Percentiles rank a stretch among this genome's conserved stretches.
These are phyloP conservation scores for Xylaria sp. DNA, from an alignment of 2,329 filamentous ascomycete species.

Conservation along the genomic window DNA sequence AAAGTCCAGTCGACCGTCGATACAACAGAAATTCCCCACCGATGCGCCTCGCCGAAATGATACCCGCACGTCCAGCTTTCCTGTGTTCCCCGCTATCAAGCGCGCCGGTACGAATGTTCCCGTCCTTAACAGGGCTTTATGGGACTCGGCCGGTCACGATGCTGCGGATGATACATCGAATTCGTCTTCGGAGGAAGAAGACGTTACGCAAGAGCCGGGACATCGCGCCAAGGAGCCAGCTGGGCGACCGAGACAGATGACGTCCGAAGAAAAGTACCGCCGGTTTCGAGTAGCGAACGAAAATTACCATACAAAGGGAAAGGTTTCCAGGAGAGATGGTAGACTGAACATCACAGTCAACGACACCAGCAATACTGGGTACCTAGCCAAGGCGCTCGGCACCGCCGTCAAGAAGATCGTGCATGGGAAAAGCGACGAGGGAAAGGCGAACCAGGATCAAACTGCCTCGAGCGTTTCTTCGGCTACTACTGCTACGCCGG, in stretches of 20 bases:
- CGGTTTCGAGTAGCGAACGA: conserved; percentile 66
- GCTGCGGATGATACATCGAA: conserved; percentile 20
- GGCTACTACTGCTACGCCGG: conserved; percentile 36
- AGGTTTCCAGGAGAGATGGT: conserved; percentile 68
- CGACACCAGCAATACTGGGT: conserved; percentile 70
- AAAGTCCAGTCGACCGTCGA: conserved; percentile 12
- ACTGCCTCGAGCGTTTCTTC: conserved; percentile 34
- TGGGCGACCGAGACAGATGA: conserved; percentile 15
- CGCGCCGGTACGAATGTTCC: conserved; percentile 31
- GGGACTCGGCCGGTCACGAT: conserved; percentile 4
- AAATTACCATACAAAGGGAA: conserved; percentile 65
- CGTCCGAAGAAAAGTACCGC: conserved; percentile 44
- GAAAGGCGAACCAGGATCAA: conserved; percentile 11
- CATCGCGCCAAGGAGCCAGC: conserved; percentile 6
- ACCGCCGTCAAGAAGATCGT: conserved; percentile 62
- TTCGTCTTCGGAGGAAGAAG: conserved; percentile 28
- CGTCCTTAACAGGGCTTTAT: conserved; percentile 17
- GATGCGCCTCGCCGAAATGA: conserved; percentile 17
- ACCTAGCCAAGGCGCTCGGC: conserved; percentile 73
- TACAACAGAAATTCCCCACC: conserved; percentile 26
- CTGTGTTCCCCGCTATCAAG: conserved; percentile 18
- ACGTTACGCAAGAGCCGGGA: background rate
- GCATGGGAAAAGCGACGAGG: conserved; percentile 34
- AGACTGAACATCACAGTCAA: conserved; percentile 73
- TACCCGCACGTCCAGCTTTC: conserved; percentile 14